Evolutionary conservation across 164 flowering plant species (phyloP), one percentile per base, ranked within the genome.

Genomic region (Umbellularia californica): DNA sequence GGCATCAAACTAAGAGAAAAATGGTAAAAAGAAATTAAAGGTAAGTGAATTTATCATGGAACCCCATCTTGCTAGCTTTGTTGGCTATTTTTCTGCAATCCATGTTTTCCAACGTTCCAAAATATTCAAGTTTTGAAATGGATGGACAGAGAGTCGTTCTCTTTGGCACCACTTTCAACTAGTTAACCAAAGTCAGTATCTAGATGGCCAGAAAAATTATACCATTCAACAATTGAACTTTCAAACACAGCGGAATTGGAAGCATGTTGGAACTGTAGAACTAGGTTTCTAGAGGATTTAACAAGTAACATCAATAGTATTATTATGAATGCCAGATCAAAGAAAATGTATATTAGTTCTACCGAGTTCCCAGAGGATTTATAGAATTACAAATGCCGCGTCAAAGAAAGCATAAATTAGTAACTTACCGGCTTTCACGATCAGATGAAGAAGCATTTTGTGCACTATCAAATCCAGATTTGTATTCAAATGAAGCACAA

Each of bases 391-490:
- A 13, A 67, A 28, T 67, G 47, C 69, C 28, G 0, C 6, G 33
- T 17, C 33, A 33, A 74, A 50, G 2, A 64, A 28, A 22, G 68
- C 33, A 66, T 50, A 35, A 65, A 68, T 65, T 70, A 68, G 73
- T 55, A 71, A 89, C 99, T 90, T 86, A 95, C 99, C 89, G 99
- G 80, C 99, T 95, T 83, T 95, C 99, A 70, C 76, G 96, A 75
- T 95, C 99, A 52, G 99, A 94, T 69, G 99, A 95, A 47, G 98
- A 95, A 73, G 86, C 92, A 78, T 80, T 84, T 82, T 92, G 85
- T 71, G 89, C 91, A 85, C 83, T 85, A 72, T 90, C 96, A 84
- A 86, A 82, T 27, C 96, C 95, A 80, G 97, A 80, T 81, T 93
- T 93, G 78, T 87, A 90, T 74, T 91, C 99, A 84, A 95, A 95